These are phyloP conservation scores for barrel medic (Medicago truncatula) DNA, from an alignment of 306 rosid species.

Conservation along the genomic window MtrunA17r5.0-ANR NC_053044.1:52626501-52627000, in stretches of 20 bases:
- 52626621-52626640: not conserved
- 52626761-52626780: too few relatives aligned
- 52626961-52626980: not conserved
- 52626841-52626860: slow-evolving; percentile 97
- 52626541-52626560: slow-evolving; percentile 94
- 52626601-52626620: not conserved
- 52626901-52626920: slow-evolving; percentile 98
- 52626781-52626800: too few relatives aligned
- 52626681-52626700: not conserved
- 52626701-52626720: not conserved
- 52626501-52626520: slow-evolving; percentile 97
- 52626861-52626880: slow-evolving; percentile 99
- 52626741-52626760: too few relatives aligned
- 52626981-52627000: not conserved
- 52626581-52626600: slow-evolving; percentile 24
- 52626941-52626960: slow-evolving; percentile 45
- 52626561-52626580: not conserved
- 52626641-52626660: too few relatives aligned
- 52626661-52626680: too few relatives aligned
- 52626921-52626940: slow-evolving; percentile 99
- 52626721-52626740: not conserved
- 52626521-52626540: slow-evolving; percentile 94
- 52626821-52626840: slow-evolving; percentile 95
- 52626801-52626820: slow-evolving; percentile 86
- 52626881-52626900: slow-evolving; percentile 94